phyloP scores from a whole-genome alignment of 2,329 filamentous ascomycete genomes.

The Fusarium kyushuense region DNA sequence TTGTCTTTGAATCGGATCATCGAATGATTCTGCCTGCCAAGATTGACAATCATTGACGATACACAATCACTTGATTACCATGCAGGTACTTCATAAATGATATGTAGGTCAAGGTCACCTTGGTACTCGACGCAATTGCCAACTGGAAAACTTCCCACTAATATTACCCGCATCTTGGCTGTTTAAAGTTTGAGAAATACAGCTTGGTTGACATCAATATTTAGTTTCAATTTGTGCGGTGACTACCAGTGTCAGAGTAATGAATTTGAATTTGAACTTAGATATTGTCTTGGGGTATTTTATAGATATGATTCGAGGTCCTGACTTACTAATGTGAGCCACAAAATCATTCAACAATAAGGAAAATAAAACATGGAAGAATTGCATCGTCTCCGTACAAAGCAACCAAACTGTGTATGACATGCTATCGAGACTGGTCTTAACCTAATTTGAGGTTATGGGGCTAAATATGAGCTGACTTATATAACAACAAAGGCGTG shows the following conservation, averaged over 20 bases:
- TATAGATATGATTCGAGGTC: background rate
- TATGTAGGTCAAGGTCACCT: background rate
- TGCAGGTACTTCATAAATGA: background rate
- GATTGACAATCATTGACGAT: background rate
- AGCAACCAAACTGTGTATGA: background rate
- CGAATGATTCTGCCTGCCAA: background rate
- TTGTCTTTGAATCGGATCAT: background rate
- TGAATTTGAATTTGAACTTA: too few relatives aligned
- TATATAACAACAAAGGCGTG: conserved; percentile 29
- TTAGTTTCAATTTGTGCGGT: background rate
- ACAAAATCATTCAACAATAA: background rate
- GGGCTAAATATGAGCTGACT: rapidly evolving
- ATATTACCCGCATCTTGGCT: background rate
- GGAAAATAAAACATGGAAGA: background rate
- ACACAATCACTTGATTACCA: background rate
- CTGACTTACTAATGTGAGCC: too few relatives aligned
- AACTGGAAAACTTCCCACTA: background rate
- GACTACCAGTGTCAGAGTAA: background rate
- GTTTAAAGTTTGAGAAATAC: background rate
- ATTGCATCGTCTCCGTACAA: background rate
- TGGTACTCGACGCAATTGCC: background rate
- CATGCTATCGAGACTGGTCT: background rate
- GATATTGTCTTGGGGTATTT: too few relatives aligned
- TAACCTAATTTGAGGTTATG: rapidly evolving
- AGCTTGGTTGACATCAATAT: background rate